A percentile compares a stretch with the other conserved stretches of the same genome.
phyloP scores from a whole-genome alignment of 2,329 filamentous ascomycete species.

The Trichoderma atroviride region DNA sequence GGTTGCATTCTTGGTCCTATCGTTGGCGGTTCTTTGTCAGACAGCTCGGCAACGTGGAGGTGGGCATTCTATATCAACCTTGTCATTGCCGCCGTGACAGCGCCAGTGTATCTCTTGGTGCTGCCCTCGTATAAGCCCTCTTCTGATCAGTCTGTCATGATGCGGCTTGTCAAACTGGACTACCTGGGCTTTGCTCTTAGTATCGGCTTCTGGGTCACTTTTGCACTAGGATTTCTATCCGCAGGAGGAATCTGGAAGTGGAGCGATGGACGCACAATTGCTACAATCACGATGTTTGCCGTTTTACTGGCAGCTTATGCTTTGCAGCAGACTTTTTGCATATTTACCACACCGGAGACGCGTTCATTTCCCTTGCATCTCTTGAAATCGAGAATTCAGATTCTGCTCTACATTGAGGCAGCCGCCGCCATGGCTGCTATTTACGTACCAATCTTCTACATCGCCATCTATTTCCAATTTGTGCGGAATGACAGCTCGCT shows the following conservation, averaged over 20 bases:
- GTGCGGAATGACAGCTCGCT: neutral
- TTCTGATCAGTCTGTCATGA: neutral
- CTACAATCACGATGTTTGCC: neutral
- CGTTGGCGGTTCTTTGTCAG: neutral
- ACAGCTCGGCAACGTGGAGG: neutral
- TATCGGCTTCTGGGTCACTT: neutral
- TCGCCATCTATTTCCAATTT: neutral
- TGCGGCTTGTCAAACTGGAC: neutral
- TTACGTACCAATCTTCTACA: neutral
- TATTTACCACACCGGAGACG: neutral
- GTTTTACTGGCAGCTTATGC: neutral
- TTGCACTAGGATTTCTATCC: neutral
- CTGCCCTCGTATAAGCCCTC: neutral
- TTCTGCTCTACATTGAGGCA: neutral
- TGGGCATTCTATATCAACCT: neutral
- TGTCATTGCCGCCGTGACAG: neutral
- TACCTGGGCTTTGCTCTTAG: neutral
- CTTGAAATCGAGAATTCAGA: neutral
- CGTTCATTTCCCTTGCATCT: neutral
- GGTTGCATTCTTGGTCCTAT: neutral
- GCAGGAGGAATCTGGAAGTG: neutral
- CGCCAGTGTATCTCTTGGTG: neutral
- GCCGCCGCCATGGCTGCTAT: neutral
- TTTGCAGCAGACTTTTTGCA: neutral
- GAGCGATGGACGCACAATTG: neutral